Conservation (phyloP, 225 moss, liverwort and hornwort species). For the Marchantia polymorpha region DNA sequence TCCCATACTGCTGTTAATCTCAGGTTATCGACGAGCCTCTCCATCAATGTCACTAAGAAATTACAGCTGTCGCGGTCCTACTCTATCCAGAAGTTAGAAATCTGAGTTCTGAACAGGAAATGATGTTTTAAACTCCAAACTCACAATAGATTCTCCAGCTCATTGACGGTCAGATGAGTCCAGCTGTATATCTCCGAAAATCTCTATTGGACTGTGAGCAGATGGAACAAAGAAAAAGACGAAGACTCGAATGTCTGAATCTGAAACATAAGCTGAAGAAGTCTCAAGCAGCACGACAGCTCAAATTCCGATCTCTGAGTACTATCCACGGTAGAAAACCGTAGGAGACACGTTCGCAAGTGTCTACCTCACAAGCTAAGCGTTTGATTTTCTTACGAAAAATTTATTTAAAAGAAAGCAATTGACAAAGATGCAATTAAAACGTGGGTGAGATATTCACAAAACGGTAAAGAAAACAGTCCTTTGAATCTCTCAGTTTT, state of each 20-base stretch:
- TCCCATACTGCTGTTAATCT: neutral
- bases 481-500: neutral
- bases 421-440: neutral
- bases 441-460: neutral
- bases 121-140: neutral
- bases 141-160: neutral
- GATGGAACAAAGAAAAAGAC: neutral
- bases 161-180: neutral
- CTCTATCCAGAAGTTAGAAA: neutral
- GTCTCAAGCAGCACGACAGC: neutral
- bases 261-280: neutral
- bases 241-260: neutral
- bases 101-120: neutral
- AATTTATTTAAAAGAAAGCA: neutral
- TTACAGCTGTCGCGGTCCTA: neutral
- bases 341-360: neutral
- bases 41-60: neutral
- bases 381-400: neutral
- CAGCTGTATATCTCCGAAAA: neutral
- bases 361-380: neutral
- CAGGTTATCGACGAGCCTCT: neutral
- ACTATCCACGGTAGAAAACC: neutral
- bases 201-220: neutral
- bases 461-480: neutral
- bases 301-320: neutral